Conservation (phyloP, 495 filamentous ascomycete species). For the Parachaetomium inaequale region DNA sequence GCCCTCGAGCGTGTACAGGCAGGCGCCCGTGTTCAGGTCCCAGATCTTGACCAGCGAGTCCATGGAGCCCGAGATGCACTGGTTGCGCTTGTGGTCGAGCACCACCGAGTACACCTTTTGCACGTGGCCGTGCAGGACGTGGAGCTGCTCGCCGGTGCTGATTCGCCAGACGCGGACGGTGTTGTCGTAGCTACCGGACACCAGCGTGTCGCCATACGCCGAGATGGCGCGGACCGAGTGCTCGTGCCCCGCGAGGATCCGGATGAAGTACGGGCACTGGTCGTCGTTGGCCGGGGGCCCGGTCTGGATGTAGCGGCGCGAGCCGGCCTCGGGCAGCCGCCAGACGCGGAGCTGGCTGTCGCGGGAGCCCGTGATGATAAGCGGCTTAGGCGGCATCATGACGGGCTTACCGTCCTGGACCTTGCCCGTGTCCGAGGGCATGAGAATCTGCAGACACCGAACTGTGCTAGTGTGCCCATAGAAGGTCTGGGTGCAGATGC, state of each 20-base stretch:
- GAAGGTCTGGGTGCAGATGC: constrained; percentile 88
- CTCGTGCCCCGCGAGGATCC: constrained; percentile 77
- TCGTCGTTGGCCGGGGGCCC: constrained; percentile 71
- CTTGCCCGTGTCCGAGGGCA: constrained; percentile 74
- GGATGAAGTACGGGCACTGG: constrained; percentile 91
- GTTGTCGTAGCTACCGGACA: constrained; percentile 97
- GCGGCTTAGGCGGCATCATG: constrained; percentile 84
- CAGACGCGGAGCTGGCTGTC: constrained; percentile 94
- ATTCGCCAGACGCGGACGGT: constrained; percentile 97
- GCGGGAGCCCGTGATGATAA: constrained; percentile 96
- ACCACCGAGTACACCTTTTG: constrained; percentile 99
- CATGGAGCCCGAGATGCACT: constrained; percentile 98
- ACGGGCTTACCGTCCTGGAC: constrained; percentile 68
- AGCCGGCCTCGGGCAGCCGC: constrained; percentile 82
- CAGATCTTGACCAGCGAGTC: constrained; percentile 97
- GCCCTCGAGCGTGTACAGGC: constrained; percentile 87
- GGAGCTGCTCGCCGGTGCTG: constrained; percentile 85
- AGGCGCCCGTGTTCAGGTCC: constrained; percentile 85
- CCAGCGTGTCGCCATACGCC: constrained; percentile 90
- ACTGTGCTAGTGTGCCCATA: constrained; percentile 98
- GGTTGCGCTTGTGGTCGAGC: constrained; percentile 83
- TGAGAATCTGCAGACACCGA: constrained; percentile 89
- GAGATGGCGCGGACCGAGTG: constrained; percentile 98
- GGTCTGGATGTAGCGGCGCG: constrained; percentile 69
- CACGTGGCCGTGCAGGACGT: constrained; percentile 81